These are phyloP conservation scores for Xenosphaeropsis pyriputrescens DNA, from an alignment of 2,329 filamentous ascomycete species.

Conservation along the genomic window DNA sequence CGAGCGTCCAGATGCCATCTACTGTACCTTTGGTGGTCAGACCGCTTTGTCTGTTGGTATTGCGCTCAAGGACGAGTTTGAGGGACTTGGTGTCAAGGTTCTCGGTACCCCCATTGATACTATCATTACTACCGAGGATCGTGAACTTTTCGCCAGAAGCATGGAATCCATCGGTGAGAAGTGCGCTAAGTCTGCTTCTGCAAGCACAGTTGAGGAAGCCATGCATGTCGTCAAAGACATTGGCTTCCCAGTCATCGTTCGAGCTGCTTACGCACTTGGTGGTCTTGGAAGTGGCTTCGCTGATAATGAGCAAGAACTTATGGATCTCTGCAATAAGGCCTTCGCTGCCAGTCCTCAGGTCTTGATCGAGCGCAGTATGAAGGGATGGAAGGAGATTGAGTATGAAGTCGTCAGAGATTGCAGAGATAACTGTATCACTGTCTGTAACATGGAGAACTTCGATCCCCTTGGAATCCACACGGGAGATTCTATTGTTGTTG, in stretches of 20 bases:
- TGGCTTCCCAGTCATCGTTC: constrained; percentile 91
- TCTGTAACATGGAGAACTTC: constrained; percentile 99
- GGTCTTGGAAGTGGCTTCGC: constrained; percentile 93
- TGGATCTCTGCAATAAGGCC: constrained; percentile 84
- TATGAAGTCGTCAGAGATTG: constrained; percentile 96
- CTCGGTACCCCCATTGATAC: constrained; percentile 94
- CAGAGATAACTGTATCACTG: constrained; percentile 96
- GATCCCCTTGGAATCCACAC: constrained; percentile 97
- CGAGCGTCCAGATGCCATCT: constrained; percentile 91
- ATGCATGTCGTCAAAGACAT: constrained; percentile 80
- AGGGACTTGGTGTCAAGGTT: constrained; percentile 80
- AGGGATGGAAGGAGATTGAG: constrained; percentile 99
- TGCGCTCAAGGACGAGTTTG: constrained; percentile 93
- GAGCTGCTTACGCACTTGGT: constrained; percentile 89
- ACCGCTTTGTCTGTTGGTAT: constrained; percentile 96
- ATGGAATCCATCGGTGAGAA: constrained; percentile 99
- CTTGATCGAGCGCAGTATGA: constrained; percentile 95
- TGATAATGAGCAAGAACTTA: constrained; percentile 67
- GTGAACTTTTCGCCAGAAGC: constrained; percentile 90
- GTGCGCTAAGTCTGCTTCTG: constrained; percentile 93
- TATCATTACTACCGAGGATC: constrained; percentile 96
- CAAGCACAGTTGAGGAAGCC: constrained; percentile 77
- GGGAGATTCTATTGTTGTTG: constrained; percentile 95
- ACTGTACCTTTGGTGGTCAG: constrained; percentile 94
- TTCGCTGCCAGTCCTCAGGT: constrained; percentile 93